A percentile compares a stretch with the other conserved stretches of the same genome.
phyloP scores from a whole-genome alignment of 352 stramenopile genomes.

The Plasmopara muralis region DNA sequence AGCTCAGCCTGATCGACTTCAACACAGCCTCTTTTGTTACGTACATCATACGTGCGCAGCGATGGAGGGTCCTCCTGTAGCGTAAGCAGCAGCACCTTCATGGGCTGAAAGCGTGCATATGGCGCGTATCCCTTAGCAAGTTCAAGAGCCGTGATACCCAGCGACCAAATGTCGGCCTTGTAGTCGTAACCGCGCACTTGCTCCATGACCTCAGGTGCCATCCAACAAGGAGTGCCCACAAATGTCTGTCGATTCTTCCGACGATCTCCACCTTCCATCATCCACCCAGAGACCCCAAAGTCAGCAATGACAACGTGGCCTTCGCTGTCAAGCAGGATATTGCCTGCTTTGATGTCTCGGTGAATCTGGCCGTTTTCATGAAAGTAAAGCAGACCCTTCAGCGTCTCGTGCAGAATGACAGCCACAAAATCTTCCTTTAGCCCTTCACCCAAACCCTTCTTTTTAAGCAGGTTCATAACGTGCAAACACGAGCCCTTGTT shows the following conservation, averaged over 20 bases:
- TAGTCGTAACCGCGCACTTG: constrained; percentile 90
- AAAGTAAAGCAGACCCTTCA: constrained; percentile 98
- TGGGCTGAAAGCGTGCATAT: constrained; percentile 96
- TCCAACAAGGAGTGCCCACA: constrained; percentile 97
- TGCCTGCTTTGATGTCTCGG: constrained; percentile 98
- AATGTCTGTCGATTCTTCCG: constrained; percentile 96
- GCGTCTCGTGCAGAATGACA: constrained; percentile 95
- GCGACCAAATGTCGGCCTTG: constrained; percentile 99
- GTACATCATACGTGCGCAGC: constrained; percentile 83
- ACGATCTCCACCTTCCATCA: constrained; percentile 93
- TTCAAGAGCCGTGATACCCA: constrained; percentile 98
- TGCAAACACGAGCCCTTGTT: constrained; percentile 97
- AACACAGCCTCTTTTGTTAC: constrained; percentile 2
- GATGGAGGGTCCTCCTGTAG: constrained; percentile 95
- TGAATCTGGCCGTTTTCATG: constrained; percentile 99
- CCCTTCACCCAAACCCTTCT: constrained; percentile 83
- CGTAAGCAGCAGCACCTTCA: constrained; percentile 97
- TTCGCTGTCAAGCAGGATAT: constrained; percentile 91
- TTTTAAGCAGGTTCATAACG: constrained; percentile 93
- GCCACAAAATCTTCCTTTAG: constrained; percentile 94
- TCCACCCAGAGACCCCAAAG: constrained; percentile 98
- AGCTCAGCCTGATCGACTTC: neutral
- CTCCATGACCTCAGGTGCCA: constrained; percentile 92
- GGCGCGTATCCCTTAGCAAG: constrained; percentile 98
- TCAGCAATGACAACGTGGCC: constrained; percentile 96